Evolutionary conservation across 257 asterid genomes (phyloP).

Genomic region (Scutellaria minor): DNA sequence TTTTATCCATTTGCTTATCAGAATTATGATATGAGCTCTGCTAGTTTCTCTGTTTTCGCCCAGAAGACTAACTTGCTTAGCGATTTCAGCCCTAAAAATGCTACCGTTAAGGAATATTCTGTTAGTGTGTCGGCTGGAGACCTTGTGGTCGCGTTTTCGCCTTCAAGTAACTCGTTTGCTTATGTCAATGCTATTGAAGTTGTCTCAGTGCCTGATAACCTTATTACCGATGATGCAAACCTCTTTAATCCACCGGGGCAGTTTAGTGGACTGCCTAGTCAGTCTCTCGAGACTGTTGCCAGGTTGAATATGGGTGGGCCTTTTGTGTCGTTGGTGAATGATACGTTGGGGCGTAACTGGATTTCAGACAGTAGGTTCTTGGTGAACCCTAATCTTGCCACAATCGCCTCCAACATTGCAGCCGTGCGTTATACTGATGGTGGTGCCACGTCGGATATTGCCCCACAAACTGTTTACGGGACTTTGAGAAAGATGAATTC

Average conservation of each 20-base stretch:
- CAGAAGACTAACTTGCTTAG: slow-evolving; percentile 50
- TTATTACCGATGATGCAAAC: slow-evolving; percentile 62
- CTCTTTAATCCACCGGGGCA: slow-evolving; percentile 48
- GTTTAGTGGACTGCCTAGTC: slow-evolving; percentile 49
- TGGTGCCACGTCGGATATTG: slow-evolving; percentile 58
- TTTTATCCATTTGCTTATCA: slow-evolving; percentile 53
- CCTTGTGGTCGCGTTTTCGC: slow-evolving; percentile 60
- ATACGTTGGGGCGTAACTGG: slow-evolving; percentile 82
- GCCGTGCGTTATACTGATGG: slow-evolving; percentile 62
- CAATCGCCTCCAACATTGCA: slow-evolving; percentile 41
- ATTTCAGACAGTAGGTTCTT: slow-evolving; percentile 52
- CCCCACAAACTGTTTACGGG: slow-evolving; percentile 85
- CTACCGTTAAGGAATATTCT: slow-evolving; percentile 59
- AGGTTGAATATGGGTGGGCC: slow-evolving; percentile 92
- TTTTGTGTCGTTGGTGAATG: slow-evolving; percentile 56
- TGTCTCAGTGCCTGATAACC: slow-evolving; percentile 64
- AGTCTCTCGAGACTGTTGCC: slow-evolving; percentile 67
- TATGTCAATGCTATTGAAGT: slow-evolving; percentile 80
- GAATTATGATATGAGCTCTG: slow-evolving; percentile 53
- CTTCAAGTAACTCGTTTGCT: slow-evolving; percentile 63
- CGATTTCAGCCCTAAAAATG: slow-evolving; percentile 52
- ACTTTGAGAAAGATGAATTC: slow-evolving; percentile 71
- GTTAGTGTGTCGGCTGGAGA: slow-evolving; percentile 56
- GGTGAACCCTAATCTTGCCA: slow-evolving; percentile 41
- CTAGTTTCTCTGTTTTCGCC: slow-evolving; percentile 64